Percentiles rank a stretch among this genome's conserved stretches.
These are phyloP conservation scores for Penicillium argentinense DNA, from an alignment of 495 filamentous ascomycete genomes.

Conservation along the genomic window DNA sequence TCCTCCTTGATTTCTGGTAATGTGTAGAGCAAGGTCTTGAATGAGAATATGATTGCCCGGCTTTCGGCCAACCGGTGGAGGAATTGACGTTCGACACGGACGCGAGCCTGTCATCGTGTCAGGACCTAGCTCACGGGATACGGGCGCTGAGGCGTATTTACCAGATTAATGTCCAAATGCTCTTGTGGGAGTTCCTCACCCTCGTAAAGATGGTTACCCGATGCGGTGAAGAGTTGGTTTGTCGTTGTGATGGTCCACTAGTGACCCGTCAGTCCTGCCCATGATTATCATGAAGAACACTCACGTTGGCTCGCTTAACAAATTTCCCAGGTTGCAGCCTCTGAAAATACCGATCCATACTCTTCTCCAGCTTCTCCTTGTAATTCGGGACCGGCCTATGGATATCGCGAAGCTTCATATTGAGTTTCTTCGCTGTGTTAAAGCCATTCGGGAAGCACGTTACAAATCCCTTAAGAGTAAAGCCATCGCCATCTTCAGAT, in stretches of 20 bases:
- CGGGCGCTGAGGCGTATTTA: too few relatives aligned
- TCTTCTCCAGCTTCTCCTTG: conserved; percentile 61
- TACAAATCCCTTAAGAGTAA: conserved; percentile 62
- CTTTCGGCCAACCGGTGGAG: conserved; percentile 66
- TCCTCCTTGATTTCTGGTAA: conserved; percentile 65
- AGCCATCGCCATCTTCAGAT: conserved; percentile 29
- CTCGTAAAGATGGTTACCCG: conserved; percentile 21
- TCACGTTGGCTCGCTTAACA: conserved; percentile 51
- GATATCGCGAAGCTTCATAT: conserved; percentile 60
- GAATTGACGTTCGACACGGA: conserved; percentile 71
- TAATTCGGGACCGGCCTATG: conserved; percentile 68
- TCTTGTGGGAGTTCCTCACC: conserved; percentile 12
- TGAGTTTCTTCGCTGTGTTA: conserved; percentile 59
- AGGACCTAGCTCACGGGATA: background rate
- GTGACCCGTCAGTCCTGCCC: conserved; percentile 36
- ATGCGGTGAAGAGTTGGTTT: conserved; percentile 8
- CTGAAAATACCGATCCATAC: conserved; percentile 73
- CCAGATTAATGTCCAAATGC: conserved; percentile 8
- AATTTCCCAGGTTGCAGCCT: conserved; percentile 29
- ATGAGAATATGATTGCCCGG: conserved; percentile 65
- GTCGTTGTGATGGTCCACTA: conserved; percentile 14
- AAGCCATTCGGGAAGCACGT: conserved; percentile 73
- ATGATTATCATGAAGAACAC: conserved; percentile 34
- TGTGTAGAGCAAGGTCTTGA: conserved; percentile 73
- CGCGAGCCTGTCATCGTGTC: conserved; percentile 29